Evolutionary conservation across 1,284 basidiomycete genomes (phyloP).

Genomic region (Trametes pubescens): DNA sequence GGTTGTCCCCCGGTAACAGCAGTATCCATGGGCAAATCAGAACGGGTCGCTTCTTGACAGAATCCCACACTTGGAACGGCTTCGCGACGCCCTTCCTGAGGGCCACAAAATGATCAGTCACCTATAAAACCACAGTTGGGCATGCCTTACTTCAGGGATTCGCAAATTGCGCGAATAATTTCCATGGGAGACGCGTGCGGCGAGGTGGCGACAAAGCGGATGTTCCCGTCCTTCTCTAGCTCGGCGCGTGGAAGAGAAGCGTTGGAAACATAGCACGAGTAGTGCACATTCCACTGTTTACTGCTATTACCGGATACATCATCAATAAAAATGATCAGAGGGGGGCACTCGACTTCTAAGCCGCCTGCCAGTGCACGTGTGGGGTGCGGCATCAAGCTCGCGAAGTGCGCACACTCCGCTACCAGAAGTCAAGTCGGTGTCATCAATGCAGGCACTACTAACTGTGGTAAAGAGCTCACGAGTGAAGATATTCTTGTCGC

Average conservation of each 20-base stretch:
- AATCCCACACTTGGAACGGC: conserved; percentile 36
- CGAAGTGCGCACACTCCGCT: conserved; percentile 14
- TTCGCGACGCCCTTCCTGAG: neutral
- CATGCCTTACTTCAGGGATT: conserved; percentile 11
- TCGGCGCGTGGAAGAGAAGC: conserved; percentile 13
- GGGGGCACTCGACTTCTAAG: conserved; percentile 13
- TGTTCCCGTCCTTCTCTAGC: conserved; percentile 12
- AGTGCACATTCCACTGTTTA: conserved; percentile 32
- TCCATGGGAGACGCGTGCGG: conserved; percentile 30
- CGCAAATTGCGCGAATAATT: conserved; percentile 19
- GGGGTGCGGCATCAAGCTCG: neutral
- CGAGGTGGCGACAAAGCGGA: conserved; percentile 24
- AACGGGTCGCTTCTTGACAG: conserved; percentile 32
- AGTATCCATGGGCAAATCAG: conserved; percentile 38
- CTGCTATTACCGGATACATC: conserved; percentile 29
- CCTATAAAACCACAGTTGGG: no score
- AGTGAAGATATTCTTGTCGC: neutral
- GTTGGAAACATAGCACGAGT: conserved; percentile 28
- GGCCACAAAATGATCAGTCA: neutral
- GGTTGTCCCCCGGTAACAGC: conserved; percentile 44
- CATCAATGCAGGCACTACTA: no score
- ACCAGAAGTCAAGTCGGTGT: no score
- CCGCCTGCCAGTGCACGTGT: conserved; percentile 11
- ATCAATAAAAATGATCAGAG: conserved; percentile 29
- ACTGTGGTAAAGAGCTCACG: no score